Conservation (phyloP, 176 grass and related monocot species). For the Carex myosuroides region DNA sequence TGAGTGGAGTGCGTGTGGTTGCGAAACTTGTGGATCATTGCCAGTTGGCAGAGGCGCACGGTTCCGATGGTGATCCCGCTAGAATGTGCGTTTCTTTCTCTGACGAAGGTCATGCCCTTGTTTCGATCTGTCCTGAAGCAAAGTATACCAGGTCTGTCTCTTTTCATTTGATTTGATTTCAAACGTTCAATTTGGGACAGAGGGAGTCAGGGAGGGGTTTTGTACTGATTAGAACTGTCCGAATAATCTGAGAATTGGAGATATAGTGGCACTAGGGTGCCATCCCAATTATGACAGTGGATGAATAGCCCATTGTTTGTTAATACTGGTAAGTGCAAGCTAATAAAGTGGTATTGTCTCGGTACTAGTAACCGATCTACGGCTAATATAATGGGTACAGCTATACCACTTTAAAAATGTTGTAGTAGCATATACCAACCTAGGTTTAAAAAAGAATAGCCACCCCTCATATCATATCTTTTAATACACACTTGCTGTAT, state of each 20-base stretch:
- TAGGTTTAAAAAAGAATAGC: neutral
- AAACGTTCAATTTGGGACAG: neutral
- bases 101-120: constrained; percentile 1
- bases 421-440: neutral
- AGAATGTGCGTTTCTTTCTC: neutral
- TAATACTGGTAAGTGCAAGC: neutral
- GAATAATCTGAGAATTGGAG: neutral
- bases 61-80: neutral
- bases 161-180: neutral
- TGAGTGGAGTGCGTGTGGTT: constrained; percentile 6
- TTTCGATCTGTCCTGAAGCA: neutral
- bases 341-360: neutral
- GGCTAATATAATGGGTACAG: neutral
- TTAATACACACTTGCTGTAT: neutral
- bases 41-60: neutral
- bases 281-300: neutral
- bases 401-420: neutral
- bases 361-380: neutral
- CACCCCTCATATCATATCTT: too few relatives aligned
- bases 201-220: neutral
- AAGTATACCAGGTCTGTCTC: neutral
- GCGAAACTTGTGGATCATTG: neutral
- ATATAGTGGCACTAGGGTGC: neutral
- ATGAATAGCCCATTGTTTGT: neutral
- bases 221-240: neutral